Conservation (phyloP, 2,329 filamentous ascomycete species). For the Monosporascus sp. region DNA sequence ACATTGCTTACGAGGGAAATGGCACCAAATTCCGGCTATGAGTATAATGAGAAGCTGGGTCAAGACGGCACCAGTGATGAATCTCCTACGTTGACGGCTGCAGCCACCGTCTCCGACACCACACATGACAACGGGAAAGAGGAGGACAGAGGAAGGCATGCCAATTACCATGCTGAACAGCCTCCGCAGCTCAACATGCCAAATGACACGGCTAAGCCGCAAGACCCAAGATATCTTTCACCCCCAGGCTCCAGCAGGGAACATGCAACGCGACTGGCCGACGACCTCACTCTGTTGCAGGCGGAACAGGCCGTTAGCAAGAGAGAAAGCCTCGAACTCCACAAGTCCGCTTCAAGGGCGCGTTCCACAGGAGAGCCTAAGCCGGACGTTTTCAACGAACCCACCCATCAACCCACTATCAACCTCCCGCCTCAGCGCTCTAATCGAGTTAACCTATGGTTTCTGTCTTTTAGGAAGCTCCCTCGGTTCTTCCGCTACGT, state of each 20-base stretch:
- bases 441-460: slow-evolving; percentile 55
- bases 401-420: slow-evolving; percentile 9
- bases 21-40: background rate
- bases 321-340: slow-evolving; percentile 14
- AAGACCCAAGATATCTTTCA: slow-evolving; percentile 14
- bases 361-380: slow-evolving; percentile 14
- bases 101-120: slow-evolving; percentile 17
- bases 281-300: slow-evolving; percentile 26
- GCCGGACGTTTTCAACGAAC: slow-evolving; percentile 27
- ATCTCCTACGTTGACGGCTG: slow-evolving; percentile 18
- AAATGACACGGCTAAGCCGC: slow-evolving; percentile 5
- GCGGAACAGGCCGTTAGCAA: slow-evolving; percentile 25
- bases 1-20: background rate
- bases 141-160: slow-evolving; percentile 8
- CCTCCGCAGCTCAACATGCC: slow-evolving; percentile 16
- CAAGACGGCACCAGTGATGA: background rate
- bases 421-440: slow-evolving; percentile 49
- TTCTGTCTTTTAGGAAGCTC: slow-evolving; percentile 47
- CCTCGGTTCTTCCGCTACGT: slow-evolving; percentile 66
- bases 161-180: slow-evolving; percentile 3
- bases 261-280: slow-evolving; percentile 21
- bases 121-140: slow-evolving; percentile 6
- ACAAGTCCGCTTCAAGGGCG: slow-evolving; percentile 15
- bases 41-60: background rate
- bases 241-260: slow-evolving; percentile 17